Conservation (phyloP, 2,329 filamentous ascomycete genomes). For the Diaporthe sp. region DNA sequence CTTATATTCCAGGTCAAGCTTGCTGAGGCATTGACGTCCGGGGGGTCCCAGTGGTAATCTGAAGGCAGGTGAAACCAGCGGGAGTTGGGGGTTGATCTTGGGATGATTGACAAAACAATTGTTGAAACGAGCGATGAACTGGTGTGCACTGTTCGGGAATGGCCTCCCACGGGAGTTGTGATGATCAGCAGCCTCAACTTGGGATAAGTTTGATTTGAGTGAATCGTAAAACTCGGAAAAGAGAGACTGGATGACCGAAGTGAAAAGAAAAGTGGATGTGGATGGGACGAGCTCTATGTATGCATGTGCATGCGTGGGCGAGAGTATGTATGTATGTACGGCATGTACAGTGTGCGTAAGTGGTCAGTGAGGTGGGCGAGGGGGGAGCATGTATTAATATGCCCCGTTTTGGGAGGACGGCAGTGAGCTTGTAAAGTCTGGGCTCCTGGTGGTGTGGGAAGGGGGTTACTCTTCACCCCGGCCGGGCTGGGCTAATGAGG, state of each 20-base stretch:
- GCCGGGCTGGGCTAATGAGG: constrained; percentile 6
- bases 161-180: neutral
- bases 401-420: constrained; percentile 23
- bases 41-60: constrained; percentile 6
- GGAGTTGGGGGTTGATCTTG: constrained; percentile 25
- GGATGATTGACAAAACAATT: constrained; percentile 31
- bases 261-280: neutral
- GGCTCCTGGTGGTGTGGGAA: neutral
- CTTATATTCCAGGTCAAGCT: constrained; percentile 18
- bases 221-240: constrained; percentile 22
- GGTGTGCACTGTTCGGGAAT: constrained; percentile 10
- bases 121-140: constrained; percentile 29
- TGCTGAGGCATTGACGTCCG: constrained; percentile 12
- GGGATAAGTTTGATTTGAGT: constrained; percentile 18
- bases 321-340: neutral
- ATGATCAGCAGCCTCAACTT: neutral
- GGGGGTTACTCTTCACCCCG: neutral
- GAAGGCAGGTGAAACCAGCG: constrained; percentile 21
- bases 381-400: constrained; percentile 22
- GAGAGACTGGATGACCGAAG: constrained; percentile 1
- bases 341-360: neutral
- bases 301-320: neutral
- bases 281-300: constrained; percentile 13
- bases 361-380: constrained; percentile 9
- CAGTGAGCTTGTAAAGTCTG: constrained; percentile 13